Base-by-base conservation (phyloP, 305 asterid species). In the Fraxinus angustifolia region DNA sequence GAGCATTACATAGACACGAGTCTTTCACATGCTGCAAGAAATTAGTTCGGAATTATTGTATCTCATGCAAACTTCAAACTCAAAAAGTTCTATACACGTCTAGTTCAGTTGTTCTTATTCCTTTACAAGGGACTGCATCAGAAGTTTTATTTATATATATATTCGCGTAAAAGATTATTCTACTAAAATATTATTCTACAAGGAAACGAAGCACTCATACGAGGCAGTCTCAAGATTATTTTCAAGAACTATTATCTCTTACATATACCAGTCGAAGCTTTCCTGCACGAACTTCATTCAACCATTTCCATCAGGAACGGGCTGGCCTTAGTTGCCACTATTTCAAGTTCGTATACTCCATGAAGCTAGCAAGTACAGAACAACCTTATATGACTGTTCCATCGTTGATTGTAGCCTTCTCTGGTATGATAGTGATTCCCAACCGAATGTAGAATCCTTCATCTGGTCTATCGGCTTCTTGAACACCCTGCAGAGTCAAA, bases 361-460 rank as follows among this genome's bases (percentile, higher is more conserved):
- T 72, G 68, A 42, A 58, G 28, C 19, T n/a, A 8, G 53, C 60
- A 60, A 62, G 2, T 33, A 79, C 3, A 7, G 33, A 58, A 19
- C 72, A 10, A 35, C 28, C 56, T 82, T 79, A 95, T 84, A 96
- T 94, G 67, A 93, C 87, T 0, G 85, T 93, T 76, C 98, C 97
- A 87, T 93, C 95, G 1, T 58, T 56, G 77, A 96, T 94, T 2
- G 92, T 94, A 53, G 94, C 97, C 85, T 96, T 96, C 91, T 96
- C 97, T 31, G 42, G 35, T 80, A 96, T 80, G 76, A 92, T 50
- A 8, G 92, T 89, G 81, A 96, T 88, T 80, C 99, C 99, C 1
- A 92, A 89, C 38, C 98, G 91, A 16, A 96, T 92, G 82, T 96
- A 91, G 88, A 93, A 94, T 8, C 99, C 99, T 78, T 92, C 91